phyloP scores from a whole-genome alignment of 163 green algal genomes.

The Scenedesmus sp. region DNA sequence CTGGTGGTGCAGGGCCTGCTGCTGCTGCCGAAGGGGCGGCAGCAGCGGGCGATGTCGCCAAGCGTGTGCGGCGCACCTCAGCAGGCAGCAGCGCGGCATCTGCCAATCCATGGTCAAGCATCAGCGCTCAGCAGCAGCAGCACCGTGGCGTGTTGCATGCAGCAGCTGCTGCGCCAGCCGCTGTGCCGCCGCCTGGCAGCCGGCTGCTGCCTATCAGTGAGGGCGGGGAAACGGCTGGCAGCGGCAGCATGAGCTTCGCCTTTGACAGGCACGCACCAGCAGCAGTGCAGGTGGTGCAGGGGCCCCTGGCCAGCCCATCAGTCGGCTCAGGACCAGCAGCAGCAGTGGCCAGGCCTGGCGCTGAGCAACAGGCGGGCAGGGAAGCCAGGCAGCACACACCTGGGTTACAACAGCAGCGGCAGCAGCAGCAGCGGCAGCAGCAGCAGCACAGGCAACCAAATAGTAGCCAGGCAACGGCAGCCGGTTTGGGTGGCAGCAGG shows the following conservation, averaged over 20 bases:
- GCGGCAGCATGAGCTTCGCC: constrained; percentile 7
- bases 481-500: neutral
- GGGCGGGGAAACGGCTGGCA: neutral
- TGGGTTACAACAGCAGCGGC: neutral
- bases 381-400: neutral
- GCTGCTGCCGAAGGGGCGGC: neutral
- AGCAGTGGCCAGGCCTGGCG: neutral
- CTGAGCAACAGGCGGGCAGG: neutral
- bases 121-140: neutral
- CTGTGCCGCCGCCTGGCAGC: neutral
- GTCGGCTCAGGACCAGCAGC: neutral
- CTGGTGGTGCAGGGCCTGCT: neutral
- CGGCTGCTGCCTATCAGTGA: neutral
- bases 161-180: neutral
- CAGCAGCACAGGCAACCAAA: neutral
- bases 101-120: neutral
- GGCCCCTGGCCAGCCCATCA: neutral
- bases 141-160: neutral
- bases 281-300: neutral
- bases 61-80: neutral
- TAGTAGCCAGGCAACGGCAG: neutral
- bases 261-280: neutral
- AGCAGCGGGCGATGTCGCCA: neutral
- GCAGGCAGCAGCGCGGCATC: constrained; percentile 12
- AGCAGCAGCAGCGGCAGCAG: constrained; percentile 17